Percentiles rank a stretch among this genome's conserved stretches.
These are phyloP conservation scores for Solanum okadae DNA, from an alignment of 257 asterid genomes.

Conservation along the genomic window DNA sequence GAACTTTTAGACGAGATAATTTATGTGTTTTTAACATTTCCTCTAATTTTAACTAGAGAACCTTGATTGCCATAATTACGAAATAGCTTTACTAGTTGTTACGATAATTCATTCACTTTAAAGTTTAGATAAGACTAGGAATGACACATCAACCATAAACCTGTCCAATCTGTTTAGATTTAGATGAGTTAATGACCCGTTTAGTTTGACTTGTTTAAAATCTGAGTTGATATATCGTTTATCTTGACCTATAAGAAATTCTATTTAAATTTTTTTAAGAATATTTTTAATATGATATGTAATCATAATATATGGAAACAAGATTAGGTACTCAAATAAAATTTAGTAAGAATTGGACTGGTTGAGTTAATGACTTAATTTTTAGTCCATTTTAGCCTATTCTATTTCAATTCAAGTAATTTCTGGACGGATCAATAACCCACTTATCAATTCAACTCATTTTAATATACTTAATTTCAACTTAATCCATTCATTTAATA, in stretches of 20 bases:
- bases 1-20: background rate
- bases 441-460: background rate
- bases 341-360: too few relatives aligned
- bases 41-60: background rate
- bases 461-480: too few relatives aligned
- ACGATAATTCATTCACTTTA: background rate
- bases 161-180: background rate
- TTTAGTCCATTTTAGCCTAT: too few relatives aligned
- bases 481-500: too few relatives aligned
- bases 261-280: too few relatives aligned
- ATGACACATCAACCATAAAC: background rate
- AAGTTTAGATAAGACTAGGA: background rate
- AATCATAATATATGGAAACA: background rate
- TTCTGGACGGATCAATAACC: too few relatives aligned
- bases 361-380: too few relatives aligned
- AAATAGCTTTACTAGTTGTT: background rate
- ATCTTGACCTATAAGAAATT: too few relatives aligned
- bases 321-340: background rate
- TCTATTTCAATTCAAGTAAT: too few relatives aligned
- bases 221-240: too few relatives aligned
- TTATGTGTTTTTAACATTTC: background rate
- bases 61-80: background rate
- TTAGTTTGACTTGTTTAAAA: too few relatives aligned
- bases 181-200: too few relatives aligned
- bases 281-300: background rate